Evolutionary conservation across 2,329 filamentous ascomycete species (phyloP).

Genomic region (Calonectria leucothoes): DNA sequence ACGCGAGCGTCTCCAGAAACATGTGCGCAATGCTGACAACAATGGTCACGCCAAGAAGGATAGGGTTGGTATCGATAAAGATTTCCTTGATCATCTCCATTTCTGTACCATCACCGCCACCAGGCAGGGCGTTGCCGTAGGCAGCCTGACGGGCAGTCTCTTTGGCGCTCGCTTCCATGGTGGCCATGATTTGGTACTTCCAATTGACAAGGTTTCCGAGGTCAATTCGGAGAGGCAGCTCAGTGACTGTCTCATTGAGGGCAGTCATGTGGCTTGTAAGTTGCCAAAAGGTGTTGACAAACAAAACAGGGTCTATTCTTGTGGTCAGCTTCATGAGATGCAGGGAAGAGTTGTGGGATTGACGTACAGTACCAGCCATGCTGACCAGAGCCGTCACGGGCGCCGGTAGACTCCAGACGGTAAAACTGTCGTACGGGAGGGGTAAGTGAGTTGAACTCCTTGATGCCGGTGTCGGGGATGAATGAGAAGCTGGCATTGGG

Average conservation of each 20-base stretch:
- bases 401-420: constrained; percentile 81
- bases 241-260: constrained; percentile 88
- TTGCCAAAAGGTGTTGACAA: constrained; percentile 98
- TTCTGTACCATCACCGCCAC: constrained; percentile 89
- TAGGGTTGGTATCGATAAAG: constrained; percentile 92
- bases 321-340: constrained; percentile 29
- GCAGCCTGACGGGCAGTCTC: constrained; percentile 83
- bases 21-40: constrained; percentile 91
- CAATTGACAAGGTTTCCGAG: constrained; percentile 85
- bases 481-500: constrained; percentile 93
- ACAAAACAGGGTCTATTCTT: constrained; percentile 80
- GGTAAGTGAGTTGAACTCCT: constrained; percentile 74
- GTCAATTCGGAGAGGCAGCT: constrained; percentile 84
- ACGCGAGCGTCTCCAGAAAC: constrained; percentile 94
- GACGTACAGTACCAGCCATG: constrained; percentile 87
- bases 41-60: constrained; percentile 85
- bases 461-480: constrained; percentile 81
- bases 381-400: constrained; percentile 84
- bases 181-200: constrained; percentile 89
- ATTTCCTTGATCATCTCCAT: constrained; percentile 98
- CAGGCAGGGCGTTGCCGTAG: constrained; percentile 75
- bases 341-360: not conserved
- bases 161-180: constrained; percentile 88
- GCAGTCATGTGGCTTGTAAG: constrained; percentile 90
- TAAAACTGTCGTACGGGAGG: constrained; percentile 83